A percentile compares a stretch with the other conserved stretches of the same genome.
phyloP scores from a whole-genome alignment of 208 protist species.

The Crithidia fasciculata region DNA sequence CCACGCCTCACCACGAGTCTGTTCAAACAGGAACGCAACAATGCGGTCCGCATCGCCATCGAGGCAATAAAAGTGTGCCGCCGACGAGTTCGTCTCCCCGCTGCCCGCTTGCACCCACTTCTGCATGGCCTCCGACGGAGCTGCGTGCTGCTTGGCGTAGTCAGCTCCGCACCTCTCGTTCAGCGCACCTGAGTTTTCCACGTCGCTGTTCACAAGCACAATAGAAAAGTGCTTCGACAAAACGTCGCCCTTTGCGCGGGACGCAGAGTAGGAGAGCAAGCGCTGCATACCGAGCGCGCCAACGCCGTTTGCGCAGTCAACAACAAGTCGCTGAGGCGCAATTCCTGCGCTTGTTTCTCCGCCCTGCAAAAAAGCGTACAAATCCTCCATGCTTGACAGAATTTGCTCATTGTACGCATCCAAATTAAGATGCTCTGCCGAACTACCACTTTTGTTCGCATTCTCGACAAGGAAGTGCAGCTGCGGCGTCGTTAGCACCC shows the following conservation, averaged over 20 bases:
- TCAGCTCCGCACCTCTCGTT: slow-evolving; percentile 93
- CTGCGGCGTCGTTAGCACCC: slow-evolving; percentile 67
- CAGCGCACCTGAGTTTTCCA: slow-evolving; percentile 39
- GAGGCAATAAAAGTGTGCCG: slow-evolving; percentile 82
- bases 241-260: slow-evolving; percentile 1
- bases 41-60: slow-evolving; percentile 96
- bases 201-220: slow-evolving; percentile 51
- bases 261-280: slow-evolving; percentile 49
- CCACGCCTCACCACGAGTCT: slow-evolving; percentile 22
- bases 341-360: background rate
- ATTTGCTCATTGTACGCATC: slow-evolving; percentile 44
- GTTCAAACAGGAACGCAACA: slow-evolving; percentile 65
- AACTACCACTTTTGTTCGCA: slow-evolving; percentile 17
- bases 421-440: slow-evolving; percentile 6
- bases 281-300: slow-evolving; percentile 58
- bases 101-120: slow-evolving; percentile 4
- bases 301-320: slow-evolving; percentile 93
- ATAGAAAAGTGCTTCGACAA: slow-evolving; percentile 52
- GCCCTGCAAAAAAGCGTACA: slow-evolving; percentile 7
- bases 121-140: slow-evolving; percentile 49
- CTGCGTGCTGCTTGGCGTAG: slow-evolving; percentile 73
- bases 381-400: slow-evolving; percentile 34
- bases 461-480: slow-evolving; percentile 74
- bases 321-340: slow-evolving; percentile 50
- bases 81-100: background rate